Conservation (phyloP, 75 land plant genomes). For the Cryptomeria japonica region DNA sequence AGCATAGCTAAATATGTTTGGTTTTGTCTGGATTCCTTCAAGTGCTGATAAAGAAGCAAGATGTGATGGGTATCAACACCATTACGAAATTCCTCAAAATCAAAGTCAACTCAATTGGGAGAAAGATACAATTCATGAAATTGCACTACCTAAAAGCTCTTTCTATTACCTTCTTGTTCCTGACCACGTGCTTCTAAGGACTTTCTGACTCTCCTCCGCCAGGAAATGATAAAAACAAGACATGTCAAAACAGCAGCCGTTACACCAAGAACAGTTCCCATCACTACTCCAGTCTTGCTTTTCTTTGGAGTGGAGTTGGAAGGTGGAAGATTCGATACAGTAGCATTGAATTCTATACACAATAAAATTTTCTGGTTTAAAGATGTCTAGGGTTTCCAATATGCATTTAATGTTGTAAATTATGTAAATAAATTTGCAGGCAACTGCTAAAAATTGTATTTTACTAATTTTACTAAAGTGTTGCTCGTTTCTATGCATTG, state of each 20-base stretch:
- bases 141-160: not conserved
- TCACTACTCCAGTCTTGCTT: slow-evolving; percentile 21
- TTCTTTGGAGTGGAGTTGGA: not conserved
- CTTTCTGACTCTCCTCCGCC: slow-evolving; percentile 9
- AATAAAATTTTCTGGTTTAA: not conserved
- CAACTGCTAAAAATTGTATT: not conserved
- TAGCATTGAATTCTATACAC: slow-evolving; percentile 47
- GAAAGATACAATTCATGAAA: not conserved
- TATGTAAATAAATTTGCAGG: not conserved
- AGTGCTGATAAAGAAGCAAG: not conserved
- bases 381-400: not conserved
- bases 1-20: too few relatives aligned
- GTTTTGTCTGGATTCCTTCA: not conserved
- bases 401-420: not conserved
- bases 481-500: too few relatives aligned
- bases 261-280: slow-evolving; percentile 26
- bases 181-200: not conserved
- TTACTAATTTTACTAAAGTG: not conserved
- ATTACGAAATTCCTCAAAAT: not conserved
- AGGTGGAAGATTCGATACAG: slow-evolving; percentile 27
- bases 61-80: not conserved
- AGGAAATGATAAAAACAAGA: slow-evolving; percentile 5
- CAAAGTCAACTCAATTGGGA: not conserved
- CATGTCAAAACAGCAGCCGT: slow-evolving; percentile 18
- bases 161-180: slow-evolving; percentile 26